Percentiles rank a stretch among this genome's conserved stretches.
These are phyloP conservation scores for Xylaria hypoxylon DNA, from an alignment of 2,329 filamentous ascomycete genomes.

Conservation along the genomic window DNA sequence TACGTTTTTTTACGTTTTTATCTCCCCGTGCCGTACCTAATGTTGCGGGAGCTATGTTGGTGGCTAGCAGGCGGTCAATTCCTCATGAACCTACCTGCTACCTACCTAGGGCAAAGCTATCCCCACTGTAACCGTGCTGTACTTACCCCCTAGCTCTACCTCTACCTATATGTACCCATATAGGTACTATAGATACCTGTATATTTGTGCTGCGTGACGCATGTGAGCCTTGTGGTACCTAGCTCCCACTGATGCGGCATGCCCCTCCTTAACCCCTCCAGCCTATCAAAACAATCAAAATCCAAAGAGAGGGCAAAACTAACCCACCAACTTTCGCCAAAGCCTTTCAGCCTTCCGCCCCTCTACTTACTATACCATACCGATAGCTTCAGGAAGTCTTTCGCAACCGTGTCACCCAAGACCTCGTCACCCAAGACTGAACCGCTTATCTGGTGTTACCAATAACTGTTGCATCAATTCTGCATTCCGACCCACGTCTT, in stretches of 20 bases:
- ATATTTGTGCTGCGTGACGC: no score
- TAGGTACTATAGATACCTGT: no score
- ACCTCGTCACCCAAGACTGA: background rate
- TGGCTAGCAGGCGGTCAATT: background rate
- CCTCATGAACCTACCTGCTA: background rate
- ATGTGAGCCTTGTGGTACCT: no score
- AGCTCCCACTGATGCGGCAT: background rate
- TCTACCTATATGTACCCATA: no score
- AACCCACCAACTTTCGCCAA: background rate
- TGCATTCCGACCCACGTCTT: slow-evolving; percentile 3
- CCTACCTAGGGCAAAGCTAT: background rate
- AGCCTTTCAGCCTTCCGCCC: slow-evolving; percentile 32
- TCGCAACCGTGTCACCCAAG: slow-evolving; percentile 8
- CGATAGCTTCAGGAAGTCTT: slow-evolving; percentile 2
- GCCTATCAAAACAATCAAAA: slow-evolving; percentile 19
- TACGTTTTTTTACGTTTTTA: background rate
- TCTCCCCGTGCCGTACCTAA: background rate
- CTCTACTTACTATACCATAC: slow-evolving; percentile 17
- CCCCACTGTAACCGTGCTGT: background rate
- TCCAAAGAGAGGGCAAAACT: background rate
- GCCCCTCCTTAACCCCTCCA: slow-evolving; percentile 13
- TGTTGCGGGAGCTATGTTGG: background rate
- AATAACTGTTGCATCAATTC: slow-evolving; percentile 10
- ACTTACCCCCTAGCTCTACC: no score
- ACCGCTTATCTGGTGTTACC: background rate